Evolutionary conservation across 495 filamentous ascomycete species (phyloP).

Genomic region (Xylaria venustula): DNA sequence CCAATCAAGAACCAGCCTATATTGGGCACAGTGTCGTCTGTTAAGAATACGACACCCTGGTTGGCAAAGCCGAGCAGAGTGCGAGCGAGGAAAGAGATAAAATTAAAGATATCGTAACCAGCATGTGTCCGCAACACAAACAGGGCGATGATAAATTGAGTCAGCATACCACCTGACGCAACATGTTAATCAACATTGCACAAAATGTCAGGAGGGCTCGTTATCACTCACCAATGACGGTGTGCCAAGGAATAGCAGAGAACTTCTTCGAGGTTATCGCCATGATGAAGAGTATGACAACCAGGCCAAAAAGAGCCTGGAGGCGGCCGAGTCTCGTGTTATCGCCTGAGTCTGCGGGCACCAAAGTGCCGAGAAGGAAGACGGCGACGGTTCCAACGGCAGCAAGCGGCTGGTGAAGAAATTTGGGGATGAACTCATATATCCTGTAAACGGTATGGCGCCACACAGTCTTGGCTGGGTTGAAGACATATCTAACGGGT

Average conservation of each 20-base stretch:
- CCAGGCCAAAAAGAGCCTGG: conserved; percentile 75
- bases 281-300: conserved; percentile 66
- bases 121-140: conserved; percentile 80
- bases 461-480: conserved; percentile 67
- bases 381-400: conserved; percentile 62
- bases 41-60: conserved; percentile 71
- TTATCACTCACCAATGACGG: conserved; percentile 60
- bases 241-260: conserved; percentile 75
- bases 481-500: conserved; percentile 62
- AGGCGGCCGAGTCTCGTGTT: conserved; percentile 79
- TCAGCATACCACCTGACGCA: conserved; percentile 63
- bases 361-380: conserved; percentile 74
- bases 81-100: conserved; percentile 70
- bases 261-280: conserved; percentile 70
- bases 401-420: conserved; percentile 56
- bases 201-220: not conserved
- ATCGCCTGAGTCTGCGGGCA: conserved; percentile 61
- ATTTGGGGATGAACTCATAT: conserved; percentile 58
- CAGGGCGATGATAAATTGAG: conserved; percentile 82
- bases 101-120: conserved; percentile 84
- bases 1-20: conserved; percentile 66
- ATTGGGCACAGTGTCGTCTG: conserved; percentile 40
- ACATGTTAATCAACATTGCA: conserved; percentile 6
- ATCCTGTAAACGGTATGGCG: conserved; percentile 55
- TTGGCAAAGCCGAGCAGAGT: conserved; percentile 69